Percentiles rank a stretch among this genome's conserved stretches.
Evolutionary conservation across 2,329 filamentous ascomycete species (phyloP).

Genomic region (Ceratocystis cacaofunesta): DNA sequence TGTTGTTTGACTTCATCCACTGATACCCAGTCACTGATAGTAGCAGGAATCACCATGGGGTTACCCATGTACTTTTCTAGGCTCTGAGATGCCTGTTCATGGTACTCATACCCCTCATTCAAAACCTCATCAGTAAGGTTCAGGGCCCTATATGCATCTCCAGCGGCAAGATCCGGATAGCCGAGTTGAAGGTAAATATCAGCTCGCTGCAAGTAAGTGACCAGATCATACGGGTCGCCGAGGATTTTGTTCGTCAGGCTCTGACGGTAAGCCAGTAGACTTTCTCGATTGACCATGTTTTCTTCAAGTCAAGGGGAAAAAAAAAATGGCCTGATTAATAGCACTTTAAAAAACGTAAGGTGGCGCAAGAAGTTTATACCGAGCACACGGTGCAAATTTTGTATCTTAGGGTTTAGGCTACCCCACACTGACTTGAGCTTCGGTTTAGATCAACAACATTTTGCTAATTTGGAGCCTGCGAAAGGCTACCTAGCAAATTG

Average conservation of each 20-base stretch:
- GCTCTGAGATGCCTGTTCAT: slow-evolving; percentile 48
- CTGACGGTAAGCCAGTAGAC: slow-evolving; percentile 40
- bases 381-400: slow-evolving; percentile 15
- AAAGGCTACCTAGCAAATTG: too few species aligned
- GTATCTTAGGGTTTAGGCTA: too few species aligned
- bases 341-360: too few species aligned
- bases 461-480: too few species aligned
- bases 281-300: not conserved
- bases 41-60: slow-evolving; percentile 27
- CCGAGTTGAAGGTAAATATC: slow-evolving; percentile 56
- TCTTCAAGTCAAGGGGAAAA: not conserved
- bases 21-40: slow-evolving; percentile 33
- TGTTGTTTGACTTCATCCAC: slow-evolving; percentile 20
- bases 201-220: slow-evolving; percentile 56
- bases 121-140: slow-evolving; percentile 67
- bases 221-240: slow-evolving; percentile 42
- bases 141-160: slow-evolving; percentile 83
- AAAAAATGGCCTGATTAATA: not conserved
- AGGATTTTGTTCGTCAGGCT: slow-evolving; percentile 41
- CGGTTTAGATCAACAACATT: too few species aligned
- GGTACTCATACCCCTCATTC: slow-evolving; percentile 71
- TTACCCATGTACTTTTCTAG: slow-evolving; percentile 26
- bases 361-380: too few species aligned
- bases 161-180: slow-evolving; percentile 79
- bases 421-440: too few species aligned